These are phyloP conservation scores for Ophiostoma angusticollis DNA, from an alignment of 2,329 filamentous ascomycete genomes.

Conservation along the genomic window DNA sequence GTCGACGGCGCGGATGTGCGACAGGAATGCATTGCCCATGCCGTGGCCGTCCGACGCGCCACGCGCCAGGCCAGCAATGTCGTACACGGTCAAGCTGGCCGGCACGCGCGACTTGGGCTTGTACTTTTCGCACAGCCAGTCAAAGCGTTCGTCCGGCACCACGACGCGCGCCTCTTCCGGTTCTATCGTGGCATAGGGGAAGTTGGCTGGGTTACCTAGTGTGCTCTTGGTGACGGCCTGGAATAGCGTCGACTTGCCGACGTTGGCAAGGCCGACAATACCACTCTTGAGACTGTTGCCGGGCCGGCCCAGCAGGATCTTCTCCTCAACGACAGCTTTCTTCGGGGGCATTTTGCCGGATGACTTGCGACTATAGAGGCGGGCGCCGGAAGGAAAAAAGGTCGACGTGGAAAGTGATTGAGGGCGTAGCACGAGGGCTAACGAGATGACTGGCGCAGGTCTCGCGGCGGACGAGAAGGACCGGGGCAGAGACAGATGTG, in stretches of 20 bases:
- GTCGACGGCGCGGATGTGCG: constrained; percentile 95
- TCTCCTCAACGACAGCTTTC: constrained; percentile 84
- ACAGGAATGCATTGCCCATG: constrained; percentile 95
- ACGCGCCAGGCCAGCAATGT: constrained; percentile 92
- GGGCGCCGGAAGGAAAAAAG: neutral
- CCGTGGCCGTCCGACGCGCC: constrained; percentile 95
- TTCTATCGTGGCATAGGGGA: constrained; percentile 97
- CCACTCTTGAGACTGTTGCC: constrained; percentile 98
- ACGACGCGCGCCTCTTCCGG: constrained; percentile 96
- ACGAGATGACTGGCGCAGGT: constrained; percentile 1
- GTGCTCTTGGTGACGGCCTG: constrained; percentile 98
- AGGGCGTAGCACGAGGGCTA: too few species aligned
- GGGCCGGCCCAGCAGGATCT: constrained; percentile 87
- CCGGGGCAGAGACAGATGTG: constrained; percentile 30
- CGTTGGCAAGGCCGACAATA: constrained; percentile 98
- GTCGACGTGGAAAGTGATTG: constrained; percentile 32
- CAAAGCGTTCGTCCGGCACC: constrained; percentile 89
- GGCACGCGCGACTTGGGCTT: constrained; percentile 96
- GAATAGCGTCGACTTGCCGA: constrained; percentile 98
- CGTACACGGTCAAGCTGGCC: constrained; percentile 94
- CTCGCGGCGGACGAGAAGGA: constrained; percentile 1
- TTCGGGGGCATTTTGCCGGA: constrained; percentile 82
- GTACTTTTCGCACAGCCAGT: constrained; percentile 93
- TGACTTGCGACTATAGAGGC: constrained; percentile 31
- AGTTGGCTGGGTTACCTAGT: constrained; percentile 98